phyloP scores from a whole-genome alignment of 208 protist genomes.

The Wallacemonas sp. region DNA sequence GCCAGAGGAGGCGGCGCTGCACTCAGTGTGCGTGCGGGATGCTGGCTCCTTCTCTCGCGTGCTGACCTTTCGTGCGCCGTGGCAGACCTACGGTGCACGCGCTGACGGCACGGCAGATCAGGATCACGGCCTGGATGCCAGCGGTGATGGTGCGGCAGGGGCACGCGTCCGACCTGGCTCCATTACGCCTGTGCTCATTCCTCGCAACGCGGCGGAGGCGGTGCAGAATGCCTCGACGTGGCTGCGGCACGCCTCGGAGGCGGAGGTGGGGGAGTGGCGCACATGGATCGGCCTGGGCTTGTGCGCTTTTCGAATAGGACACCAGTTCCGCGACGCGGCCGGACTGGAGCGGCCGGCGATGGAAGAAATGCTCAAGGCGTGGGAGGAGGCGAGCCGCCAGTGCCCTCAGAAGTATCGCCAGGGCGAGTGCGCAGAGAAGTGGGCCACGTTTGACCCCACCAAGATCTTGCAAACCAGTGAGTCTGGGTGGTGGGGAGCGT shows the following conservation, averaged over 20 bases:
- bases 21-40: conserved; percentile 75
- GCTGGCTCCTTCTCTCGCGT: conserved; percentile 65
- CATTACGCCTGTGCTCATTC: conserved; percentile 47
- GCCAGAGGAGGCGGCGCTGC: conserved; percentile 68
- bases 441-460: conserved; percentile 64
- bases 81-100: conserved; percentile 1
- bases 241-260: conserved; percentile 64
- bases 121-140: no score
- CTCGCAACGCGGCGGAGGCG: conserved; percentile 69
- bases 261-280: conserved; percentile 81
- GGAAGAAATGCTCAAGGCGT: conserved; percentile 84
- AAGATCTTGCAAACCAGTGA: conserved; percentile 22
- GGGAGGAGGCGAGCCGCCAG: conserved; percentile 71
- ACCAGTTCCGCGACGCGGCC: conserved; percentile 74
- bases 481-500: conserved; percentile 68
- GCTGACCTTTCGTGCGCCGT: conserved; percentile 61
- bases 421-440: conserved; percentile 69
- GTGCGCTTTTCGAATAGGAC: conserved; percentile 65
- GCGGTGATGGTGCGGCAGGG: conserved; percentile 6
- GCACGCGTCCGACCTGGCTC: conserved; percentile 1
- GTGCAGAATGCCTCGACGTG: conserved; percentile 63
- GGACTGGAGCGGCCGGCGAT: conserved; percentile 59
- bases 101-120: neutral
- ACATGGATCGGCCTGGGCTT: conserved; percentile 79
- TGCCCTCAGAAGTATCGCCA: conserved; percentile 67